phyloP scores from a whole-genome alignment of 768 basidiomycete genomes.

The Lactarius hatsudake region DNA sequence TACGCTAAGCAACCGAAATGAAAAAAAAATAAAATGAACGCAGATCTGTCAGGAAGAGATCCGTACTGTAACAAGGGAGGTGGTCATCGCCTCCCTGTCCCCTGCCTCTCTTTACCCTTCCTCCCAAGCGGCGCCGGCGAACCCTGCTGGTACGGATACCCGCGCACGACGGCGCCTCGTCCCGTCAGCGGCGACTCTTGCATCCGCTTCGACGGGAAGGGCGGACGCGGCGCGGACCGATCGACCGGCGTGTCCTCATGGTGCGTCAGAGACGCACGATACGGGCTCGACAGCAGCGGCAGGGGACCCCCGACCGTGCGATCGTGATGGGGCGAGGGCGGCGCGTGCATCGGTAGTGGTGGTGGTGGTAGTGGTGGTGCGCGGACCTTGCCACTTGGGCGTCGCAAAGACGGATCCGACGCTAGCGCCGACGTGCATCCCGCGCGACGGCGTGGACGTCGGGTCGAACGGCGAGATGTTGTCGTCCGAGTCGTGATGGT shows the following conservation, averaged over 20 bases:
- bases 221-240: conserved; percentile 12
- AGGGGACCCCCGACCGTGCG: no score
- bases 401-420: conserved; percentile 22
- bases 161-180: not conserved
- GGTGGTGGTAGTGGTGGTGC: not conserved
- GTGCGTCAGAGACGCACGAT: not conserved
- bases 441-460: conserved; percentile 77
- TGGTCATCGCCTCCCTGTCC: conserved; percentile 9
- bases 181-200: conserved; percentile 20
- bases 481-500: conserved; percentile 18
- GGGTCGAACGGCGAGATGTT: conserved; percentile 72
- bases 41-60: not conserved
- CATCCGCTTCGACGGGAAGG: conserved; percentile 12
- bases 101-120: conserved; percentile 24
- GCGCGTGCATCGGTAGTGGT: not conserved
- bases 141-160: not conserved
- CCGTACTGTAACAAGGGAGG: no score
- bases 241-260: conserved; percentile 22
- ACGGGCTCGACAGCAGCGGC: conserved; percentile 8
- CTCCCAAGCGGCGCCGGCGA: conserved; percentile 18
- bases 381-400: conserved; percentile 24
- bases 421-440: conserved; percentile 42
- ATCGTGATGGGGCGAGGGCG: conserved; percentile 9
- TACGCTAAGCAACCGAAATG: not conserved
- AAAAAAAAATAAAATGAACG: not conserved